phyloP scores from a whole-genome alignment of 345 rosid genomes.

The Ricinus communis region DNA sequence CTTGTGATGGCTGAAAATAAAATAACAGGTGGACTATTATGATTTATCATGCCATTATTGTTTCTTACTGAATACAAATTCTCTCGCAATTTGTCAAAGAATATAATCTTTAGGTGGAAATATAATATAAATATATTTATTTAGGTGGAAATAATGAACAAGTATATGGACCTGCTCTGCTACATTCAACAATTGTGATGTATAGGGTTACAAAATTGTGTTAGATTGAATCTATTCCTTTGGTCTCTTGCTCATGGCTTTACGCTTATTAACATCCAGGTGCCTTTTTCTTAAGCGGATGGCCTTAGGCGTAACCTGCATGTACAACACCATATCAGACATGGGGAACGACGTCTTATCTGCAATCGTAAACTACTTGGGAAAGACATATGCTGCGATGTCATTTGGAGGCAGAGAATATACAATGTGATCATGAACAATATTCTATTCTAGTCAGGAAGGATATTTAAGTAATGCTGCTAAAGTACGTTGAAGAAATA shows the following conservation, averaged over 20 bases:
- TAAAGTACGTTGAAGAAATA: background rate
- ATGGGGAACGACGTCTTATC: background rate
- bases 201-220: constrained; percentile 19
- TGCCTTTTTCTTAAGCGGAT: constrained; percentile 82
- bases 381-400: background rate
- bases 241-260: constrained; percentile 72
- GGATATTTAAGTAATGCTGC: background rate
- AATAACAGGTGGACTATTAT: background rate
- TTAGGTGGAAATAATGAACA: constrained; percentile 3
- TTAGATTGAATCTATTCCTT: constrained; percentile 48
- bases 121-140: background rate
- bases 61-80: background rate
- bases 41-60: constrained; percentile 2
- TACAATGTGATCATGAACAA: background rate
- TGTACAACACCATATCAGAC: background rate
- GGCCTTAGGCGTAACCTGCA: constrained; percentile 90
- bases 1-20: background rate
- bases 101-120: background rate
- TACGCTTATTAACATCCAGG: constrained; percentile 89
- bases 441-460: background rate
- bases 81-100: constrained; percentile 9
- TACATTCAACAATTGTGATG: background rate
- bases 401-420: background rate
- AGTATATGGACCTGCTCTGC: constrained; percentile 13
- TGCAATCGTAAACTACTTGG: background rate